Conservation (phyloP, 352 stramenopile genomes). For the Plasmopara muralis region DNA sequence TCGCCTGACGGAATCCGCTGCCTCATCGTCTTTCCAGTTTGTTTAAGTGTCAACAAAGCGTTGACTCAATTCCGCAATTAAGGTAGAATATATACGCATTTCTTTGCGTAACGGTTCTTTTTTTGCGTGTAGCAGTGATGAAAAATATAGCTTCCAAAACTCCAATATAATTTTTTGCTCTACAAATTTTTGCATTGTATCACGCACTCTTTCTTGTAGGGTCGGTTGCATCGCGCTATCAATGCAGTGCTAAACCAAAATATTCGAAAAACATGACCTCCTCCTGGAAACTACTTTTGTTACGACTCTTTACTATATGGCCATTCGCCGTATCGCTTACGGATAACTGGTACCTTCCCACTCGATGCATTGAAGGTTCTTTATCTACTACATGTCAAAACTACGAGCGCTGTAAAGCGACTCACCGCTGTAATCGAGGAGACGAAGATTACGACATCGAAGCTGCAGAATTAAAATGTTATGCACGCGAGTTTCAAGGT, state of each 20-base stretch:
- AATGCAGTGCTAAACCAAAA: neutral
- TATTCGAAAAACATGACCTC: neutral
- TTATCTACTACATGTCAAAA: conserved; percentile 29
- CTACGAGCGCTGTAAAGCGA: conserved; percentile 94
- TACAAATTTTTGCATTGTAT: too few relatives aligned
- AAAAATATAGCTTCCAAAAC: too few relatives aligned
- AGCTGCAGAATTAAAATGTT: conserved; percentile 56
- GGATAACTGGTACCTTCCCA: conserved; percentile 47
- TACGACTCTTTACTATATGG: neutral
- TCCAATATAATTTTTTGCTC: too few relatives aligned
- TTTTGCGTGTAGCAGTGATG: too few relatives aligned
- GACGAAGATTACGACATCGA: conserved; percentile 88
- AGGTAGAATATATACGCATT: too few relatives aligned
- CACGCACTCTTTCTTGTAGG: too few relatives aligned
- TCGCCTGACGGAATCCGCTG: too few relatives aligned
- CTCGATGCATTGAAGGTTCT: conserved; percentile 54
- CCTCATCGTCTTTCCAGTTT: too few relatives aligned
- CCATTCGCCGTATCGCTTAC: conserved; percentile 18
- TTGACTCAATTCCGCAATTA: too few relatives aligned
- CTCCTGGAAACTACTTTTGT: conserved; percentile 4
- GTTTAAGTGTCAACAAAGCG: too few relatives aligned
- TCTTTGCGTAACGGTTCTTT: too few relatives aligned
- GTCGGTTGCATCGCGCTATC: neutral
- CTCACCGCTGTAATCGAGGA: conserved; percentile 87
- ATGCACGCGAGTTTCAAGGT: conserved; percentile 72